These are phyloP conservation scores for Mrakia hoshinonis DNA, from an alignment of 768 basidiomycete genomes.

Conservation along the genomic window DNA sequence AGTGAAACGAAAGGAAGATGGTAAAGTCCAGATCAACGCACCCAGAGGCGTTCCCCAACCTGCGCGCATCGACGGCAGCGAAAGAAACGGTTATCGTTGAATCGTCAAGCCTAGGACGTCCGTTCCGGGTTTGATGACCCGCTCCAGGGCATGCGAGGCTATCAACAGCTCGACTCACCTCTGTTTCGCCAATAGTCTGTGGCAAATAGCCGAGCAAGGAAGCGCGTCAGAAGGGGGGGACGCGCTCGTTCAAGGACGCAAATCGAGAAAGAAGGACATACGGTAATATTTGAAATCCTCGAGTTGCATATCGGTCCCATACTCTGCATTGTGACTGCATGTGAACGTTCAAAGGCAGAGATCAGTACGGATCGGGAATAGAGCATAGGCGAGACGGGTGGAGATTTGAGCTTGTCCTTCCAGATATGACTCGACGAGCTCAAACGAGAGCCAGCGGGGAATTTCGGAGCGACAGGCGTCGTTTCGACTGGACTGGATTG, in stretches of 20 bases:
- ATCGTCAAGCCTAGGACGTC: not conserved
- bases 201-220: no score
- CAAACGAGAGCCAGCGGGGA: not conserved
- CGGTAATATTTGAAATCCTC: slow-evolving; percentile 23
- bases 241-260: not conserved
- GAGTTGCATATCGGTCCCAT: slow-evolving; percentile 17
- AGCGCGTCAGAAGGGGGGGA: not conserved
- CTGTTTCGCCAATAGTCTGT: slow-evolving; percentile 23
- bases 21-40: not conserved
- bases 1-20: not conserved
- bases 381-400: not conserved
- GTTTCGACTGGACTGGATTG: not conserved
- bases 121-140: no score
- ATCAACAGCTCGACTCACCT: no score
- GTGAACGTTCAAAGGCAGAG: no score
- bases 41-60: slow-evolving; percentile 15
- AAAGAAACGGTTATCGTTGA: not conserved
- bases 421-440: not conserved
- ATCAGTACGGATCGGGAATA: not conserved
- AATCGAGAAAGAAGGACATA: not conserved
- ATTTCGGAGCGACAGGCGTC: no score
- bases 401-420: not conserved
- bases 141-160: no score
- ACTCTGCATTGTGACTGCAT: slow-evolving; percentile 13
- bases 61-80: not conserved